Evolutionary conservation across 2,329 filamentous ascomycete genomes (phyloP).

Genomic region (Aphanoascus verrucosus): DNA sequence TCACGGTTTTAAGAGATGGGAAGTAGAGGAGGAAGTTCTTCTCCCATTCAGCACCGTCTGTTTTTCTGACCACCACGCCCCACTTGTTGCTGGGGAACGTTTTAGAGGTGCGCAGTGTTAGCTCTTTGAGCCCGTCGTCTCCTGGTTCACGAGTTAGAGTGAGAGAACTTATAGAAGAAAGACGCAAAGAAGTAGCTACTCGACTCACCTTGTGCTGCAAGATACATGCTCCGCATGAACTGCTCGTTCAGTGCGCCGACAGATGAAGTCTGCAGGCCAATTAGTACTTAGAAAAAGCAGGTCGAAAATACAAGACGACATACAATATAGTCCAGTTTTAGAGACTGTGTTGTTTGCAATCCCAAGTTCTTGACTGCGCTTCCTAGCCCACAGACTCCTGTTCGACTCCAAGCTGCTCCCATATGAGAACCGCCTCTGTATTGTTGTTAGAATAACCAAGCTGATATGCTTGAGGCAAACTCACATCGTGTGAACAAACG

Average conservation of each 20-base stretch:
- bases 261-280: constrained; percentile 55
- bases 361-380: constrained; percentile 55
- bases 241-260: constrained; percentile 62
- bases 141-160: constrained; percentile 26
- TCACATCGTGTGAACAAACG: constrained; percentile 78
- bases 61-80: constrained; percentile 32
- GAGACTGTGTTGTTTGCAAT: constrained; percentile 42
- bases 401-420: constrained; percentile 40
- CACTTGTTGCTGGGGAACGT: constrained; percentile 16
- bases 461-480: constrained; percentile 20
- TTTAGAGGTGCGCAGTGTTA: constrained; percentile 27
- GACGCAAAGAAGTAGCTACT: constrained; percentile 6
- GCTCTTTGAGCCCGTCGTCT: constrained; percentile 38
- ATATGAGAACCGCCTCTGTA: constrained; percentile 47
- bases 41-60: constrained; percentile 31
- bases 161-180: neutral
- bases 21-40: constrained; percentile 65
- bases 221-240: constrained; percentile 52
- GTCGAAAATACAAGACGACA: constrained; percentile 20
- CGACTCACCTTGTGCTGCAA: constrained; percentile 45
- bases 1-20: constrained; percentile 61
- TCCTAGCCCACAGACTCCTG: constrained; percentile 65
- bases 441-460: neutral
- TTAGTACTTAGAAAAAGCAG: neutral
- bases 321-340: constrained; percentile 66